Conservation (phyloP, 768 basidiomycete species). For the Xanthoconium stramineum region DNA sequence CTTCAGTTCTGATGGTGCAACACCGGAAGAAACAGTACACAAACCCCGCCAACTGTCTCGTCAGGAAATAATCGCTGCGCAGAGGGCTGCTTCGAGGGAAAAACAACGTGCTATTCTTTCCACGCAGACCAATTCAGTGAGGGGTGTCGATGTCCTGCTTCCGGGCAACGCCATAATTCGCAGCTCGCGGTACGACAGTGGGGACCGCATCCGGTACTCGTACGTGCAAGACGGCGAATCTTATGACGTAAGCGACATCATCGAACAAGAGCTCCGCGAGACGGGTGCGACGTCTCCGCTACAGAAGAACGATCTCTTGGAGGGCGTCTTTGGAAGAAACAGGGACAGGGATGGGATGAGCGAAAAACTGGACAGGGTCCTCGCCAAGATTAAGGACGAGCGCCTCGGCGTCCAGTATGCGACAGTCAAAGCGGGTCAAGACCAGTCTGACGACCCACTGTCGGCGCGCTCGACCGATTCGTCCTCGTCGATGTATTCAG, state of each 20-base stretch:
- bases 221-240: conserved; percentile 93
- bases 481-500: conserved; percentile 58
- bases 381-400: conserved; percentile 71
- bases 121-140: conserved; percentile 77
- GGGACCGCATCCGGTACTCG: conserved; percentile 84
- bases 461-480: conserved; percentile 28
- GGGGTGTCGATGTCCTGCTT: conserved; percentile 86
- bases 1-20: conserved; percentile 43
- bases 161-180: conserved; percentile 84
- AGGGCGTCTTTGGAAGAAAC: conserved; percentile 58
- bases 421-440: conserved; percentile 5
- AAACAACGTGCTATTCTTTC: conserved; percentile 84
- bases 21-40: conserved; percentile 29
- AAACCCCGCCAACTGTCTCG: conserved; percentile 51
- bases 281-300: conserved; percentile 28
- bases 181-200: conserved; percentile 69
- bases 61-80: conserved; percentile 91
- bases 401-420: conserved; percentile 38
- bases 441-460: conserved; percentile 21
- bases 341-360: conserved; percentile 60
- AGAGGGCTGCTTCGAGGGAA: conserved; percentile 81
- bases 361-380: conserved; percentile 70
- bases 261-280: conserved; percentile 85
- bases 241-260: conserved; percentile 89
- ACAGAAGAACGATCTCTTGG: conserved; percentile 59